A percentile compares a stretch with the other conserved stretches of the same genome.
Evolutionary conservation across 2,329 filamentous ascomycete species (phyloP).

Genomic region (Ceratocystis papillata): DNA sequence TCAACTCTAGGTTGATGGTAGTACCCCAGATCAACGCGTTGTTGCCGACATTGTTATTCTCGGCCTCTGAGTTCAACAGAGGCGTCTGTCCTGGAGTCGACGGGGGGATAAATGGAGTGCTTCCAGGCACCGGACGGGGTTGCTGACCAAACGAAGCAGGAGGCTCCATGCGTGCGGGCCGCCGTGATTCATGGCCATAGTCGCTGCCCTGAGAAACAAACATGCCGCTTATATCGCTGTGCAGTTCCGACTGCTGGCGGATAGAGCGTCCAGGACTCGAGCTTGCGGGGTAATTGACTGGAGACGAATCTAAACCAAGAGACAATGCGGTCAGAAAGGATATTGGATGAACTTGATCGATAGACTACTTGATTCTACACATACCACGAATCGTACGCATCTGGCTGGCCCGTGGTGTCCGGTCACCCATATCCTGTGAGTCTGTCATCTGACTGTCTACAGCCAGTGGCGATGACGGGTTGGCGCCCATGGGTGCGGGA

Average conservation of each 20-base stretch:
- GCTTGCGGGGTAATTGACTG: constrained; percentile 80
- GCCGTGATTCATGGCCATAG: constrained; percentile 28
- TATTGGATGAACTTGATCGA: neutral
- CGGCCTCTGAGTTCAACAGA: constrained; percentile 60
- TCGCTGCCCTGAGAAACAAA: constrained; percentile 57
- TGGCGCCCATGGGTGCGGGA: constrained; percentile 31
- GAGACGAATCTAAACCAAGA: constrained; percentile 65
- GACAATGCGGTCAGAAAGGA: neutral
- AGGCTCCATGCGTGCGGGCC: constrained; percentile 14
- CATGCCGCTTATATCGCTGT: constrained; percentile 74
- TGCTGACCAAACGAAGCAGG: constrained; percentile 29
- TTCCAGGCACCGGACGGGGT: constrained; percentile 30
- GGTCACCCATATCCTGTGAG: constrained; percentile 42
- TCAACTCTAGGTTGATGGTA: constrained; percentile 86
- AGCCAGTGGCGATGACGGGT: constrained; percentile 22
- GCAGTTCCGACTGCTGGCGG: constrained; percentile 57
- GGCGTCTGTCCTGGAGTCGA: constrained; percentile 22
- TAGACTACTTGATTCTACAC: neutral
- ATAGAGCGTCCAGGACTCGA: constrained; percentile 66
- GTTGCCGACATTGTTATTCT: constrained; percentile 36
- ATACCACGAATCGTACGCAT: constrained; percentile 21
- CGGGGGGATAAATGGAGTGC: constrained; percentile 20
- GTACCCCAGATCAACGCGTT: constrained; percentile 73
- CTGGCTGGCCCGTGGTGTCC: constrained; percentile 57
- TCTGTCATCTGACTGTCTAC: constrained; percentile 40